Base-by-base conservation (phyloP, 164 flowering plant species). In the Stephania japonica region DNA sequence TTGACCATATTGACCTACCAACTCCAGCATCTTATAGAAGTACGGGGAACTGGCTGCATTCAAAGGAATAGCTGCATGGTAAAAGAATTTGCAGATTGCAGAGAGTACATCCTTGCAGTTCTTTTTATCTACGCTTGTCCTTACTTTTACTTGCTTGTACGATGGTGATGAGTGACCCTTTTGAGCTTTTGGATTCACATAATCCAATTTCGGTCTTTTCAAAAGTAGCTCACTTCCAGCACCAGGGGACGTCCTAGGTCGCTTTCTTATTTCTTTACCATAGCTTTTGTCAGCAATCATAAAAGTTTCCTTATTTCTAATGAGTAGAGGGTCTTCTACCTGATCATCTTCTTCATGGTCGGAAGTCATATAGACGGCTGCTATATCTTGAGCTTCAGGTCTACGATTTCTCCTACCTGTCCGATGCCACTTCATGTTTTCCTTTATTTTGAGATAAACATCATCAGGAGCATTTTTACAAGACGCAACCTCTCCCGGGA, bases 401-500 rank as follows among this genome's bases (percentile, higher is more conserved):
- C 83, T 79, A 42, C 85, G 74, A 21, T 75, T 85, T 78, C 89
- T 86, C 76, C 89, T 85, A 42, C 91, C 91, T 38, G 87, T 82
- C 18, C 89, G 87, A 70, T 89, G 92, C 90, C 90, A 87, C 77
- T 86, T 87, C 96, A 89, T 87, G 77, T 90, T 89, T 67, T 89
- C 96, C 82, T 89, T 89, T 62, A 90, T 87, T 76, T 83, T 86
- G 56, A 85, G 81, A 78, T 84, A 87, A 2, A 90, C 91, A 66
- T 89, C 90, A 75, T 89, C 90, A 10, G 91, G 91, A 44, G 88
- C 88, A 72, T 81, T 86, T 67, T 85, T 84, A 80, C 92, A 90
- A 42, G 79, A 79, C 44, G 91, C 90, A 79, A 87, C 91, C 82
- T 90, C 96, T 53, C 96, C 92, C 65, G 90, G 90, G 73, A 90